Percentiles rank a stretch among this genome's conserved stretches.
phyloP scores from a whole-genome alignment of 192 early-diverging fungal species.

The Podila clonocystis region DNA sequence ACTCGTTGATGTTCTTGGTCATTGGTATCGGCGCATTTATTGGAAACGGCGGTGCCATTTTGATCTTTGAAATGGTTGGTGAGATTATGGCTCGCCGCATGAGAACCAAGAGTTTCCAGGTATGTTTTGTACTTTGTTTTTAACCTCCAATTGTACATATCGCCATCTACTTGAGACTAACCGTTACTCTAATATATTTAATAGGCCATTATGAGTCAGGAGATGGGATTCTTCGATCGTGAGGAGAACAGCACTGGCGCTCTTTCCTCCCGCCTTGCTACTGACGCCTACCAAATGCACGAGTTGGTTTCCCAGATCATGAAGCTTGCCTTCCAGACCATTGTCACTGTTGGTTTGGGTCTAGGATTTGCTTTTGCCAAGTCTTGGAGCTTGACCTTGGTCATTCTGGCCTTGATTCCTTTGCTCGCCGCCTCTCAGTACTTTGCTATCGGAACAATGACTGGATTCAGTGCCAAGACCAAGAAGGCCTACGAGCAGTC shows the following conservation, averaged over 20 bases:
- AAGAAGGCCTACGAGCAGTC: constrained; percentile 74
- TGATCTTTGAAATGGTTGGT: constrained; percentile 34
- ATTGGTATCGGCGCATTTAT: constrained; percentile 63
- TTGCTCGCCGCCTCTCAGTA: constrained; percentile 72
- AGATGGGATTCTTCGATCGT: constrained; percentile 88
- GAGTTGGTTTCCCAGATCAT: constrained; percentile 62
- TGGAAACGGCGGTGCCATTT: constrained; percentile 42
- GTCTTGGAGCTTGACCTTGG: constrained; percentile 70
- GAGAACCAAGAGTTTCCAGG: constrained; percentile 40
- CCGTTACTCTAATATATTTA: background rate
- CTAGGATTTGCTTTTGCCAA: constrained; percentile 59
- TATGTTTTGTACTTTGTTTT: background rate
- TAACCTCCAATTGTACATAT: background rate
- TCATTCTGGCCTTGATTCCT: constrained; percentile 75
- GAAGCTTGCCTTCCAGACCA: constrained; percentile 58
- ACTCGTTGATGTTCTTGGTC: constrained; percentile 54
- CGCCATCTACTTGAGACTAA: background rate
- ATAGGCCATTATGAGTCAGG: constrained; percentile 80
- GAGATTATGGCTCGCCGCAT: constrained; percentile 48
- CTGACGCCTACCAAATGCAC: constrained; percentile 81
- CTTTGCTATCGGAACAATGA: constrained; percentile 65
- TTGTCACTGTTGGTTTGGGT: constrained; percentile 32
- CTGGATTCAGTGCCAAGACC: constrained; percentile 56
- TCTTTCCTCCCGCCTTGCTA: constrained; percentile 80
- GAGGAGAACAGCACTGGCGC: constrained; percentile 80